These are phyloP conservation scores for Berberis vulgaris DNA, from an alignment of 164 flowering plant species.

Conservation along the genomic window DNA sequence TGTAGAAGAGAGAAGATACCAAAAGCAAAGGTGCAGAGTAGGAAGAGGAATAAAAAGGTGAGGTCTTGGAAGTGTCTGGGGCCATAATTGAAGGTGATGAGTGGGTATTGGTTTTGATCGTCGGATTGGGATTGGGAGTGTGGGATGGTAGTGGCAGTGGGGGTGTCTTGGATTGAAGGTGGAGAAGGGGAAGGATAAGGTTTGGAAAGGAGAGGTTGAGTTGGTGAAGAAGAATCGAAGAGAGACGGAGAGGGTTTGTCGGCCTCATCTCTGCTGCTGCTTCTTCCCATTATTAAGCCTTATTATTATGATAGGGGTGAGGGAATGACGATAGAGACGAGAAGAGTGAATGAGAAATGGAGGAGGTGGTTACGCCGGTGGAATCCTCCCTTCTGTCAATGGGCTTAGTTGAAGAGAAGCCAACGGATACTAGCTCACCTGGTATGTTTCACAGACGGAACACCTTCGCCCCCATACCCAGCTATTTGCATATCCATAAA, in stretches of 20 bases:
- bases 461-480: no score
- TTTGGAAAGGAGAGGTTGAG: conserved; percentile 62
- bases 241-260: no score
- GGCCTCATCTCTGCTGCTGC: neutral
- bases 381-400: no score
- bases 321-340: neutral
- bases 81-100: conserved; percentile 66
- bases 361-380: neutral
- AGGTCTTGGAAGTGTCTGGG: conserved; percentile 66
- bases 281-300: neutral
- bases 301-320: neutral
- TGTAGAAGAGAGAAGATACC: conserved; percentile 66
- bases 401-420: no score
- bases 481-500: no score
- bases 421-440: no score
- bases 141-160: neutral
- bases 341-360: neutral
- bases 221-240: conserved; percentile 16
- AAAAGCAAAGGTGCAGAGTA: conserved; percentile 60
- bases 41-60: conserved; percentile 62
- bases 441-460: no score
- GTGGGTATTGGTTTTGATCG: conserved; percentile 52
- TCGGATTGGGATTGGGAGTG: no score
- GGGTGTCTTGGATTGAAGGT: conserved; percentile 1
- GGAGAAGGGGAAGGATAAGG: conserved; percentile 26